Percentiles rank a stretch among this genome's conserved stretches.
Conservation (phyloP, 495 filamentous ascomycete species). For the Penicillium paradoxum region DNA sequence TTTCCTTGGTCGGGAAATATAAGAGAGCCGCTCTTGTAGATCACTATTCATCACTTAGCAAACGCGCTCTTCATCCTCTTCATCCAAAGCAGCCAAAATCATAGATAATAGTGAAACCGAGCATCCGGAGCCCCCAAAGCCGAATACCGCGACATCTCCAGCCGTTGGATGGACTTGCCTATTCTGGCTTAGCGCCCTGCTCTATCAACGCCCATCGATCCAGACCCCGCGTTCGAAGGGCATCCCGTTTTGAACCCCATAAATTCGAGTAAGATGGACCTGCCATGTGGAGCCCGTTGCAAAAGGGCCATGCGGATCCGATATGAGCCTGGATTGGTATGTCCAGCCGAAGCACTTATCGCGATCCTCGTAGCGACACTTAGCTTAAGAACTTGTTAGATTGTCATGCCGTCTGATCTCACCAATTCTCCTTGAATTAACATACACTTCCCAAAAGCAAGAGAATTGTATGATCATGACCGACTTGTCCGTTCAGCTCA, state of each 20-base stretch:
- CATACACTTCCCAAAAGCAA: background rate
- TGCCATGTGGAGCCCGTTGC: slow-evolving; percentile 2
- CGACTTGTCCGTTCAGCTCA: slow-evolving; percentile 24
- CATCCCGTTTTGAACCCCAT: slow-evolving; percentile 3
- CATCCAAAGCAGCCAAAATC: background rate
- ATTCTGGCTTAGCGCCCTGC: slow-evolving; percentile 11
- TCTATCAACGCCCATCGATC: background rate
- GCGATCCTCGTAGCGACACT: background rate
- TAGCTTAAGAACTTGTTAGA: background rate
- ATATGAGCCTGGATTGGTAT: slow-evolving; percentile 7
- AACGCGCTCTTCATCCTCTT: too few species aligned
- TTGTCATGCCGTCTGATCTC: background rate
- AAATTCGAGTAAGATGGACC: slow-evolving; percentile 11
- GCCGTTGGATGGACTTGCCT: slow-evolving; percentile 21
- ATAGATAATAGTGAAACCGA: background rate
- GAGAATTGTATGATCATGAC: slow-evolving; percentile 13
- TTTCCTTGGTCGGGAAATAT: too few species aligned
- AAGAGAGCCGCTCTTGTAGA: too few species aligned
- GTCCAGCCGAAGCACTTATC: slow-evolving; percentile 21
- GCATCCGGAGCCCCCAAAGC: background rate
- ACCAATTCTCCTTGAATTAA: too few species aligned
- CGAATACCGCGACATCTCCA: background rate
- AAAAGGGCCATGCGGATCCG: background rate
- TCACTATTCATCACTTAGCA: too few species aligned
- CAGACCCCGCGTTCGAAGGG: background rate